These are phyloP conservation scores for Phytophthora fragariaefolia DNA, from an alignment of 352 stramenopile genomes.

Conservation along the genomic window DNA sequence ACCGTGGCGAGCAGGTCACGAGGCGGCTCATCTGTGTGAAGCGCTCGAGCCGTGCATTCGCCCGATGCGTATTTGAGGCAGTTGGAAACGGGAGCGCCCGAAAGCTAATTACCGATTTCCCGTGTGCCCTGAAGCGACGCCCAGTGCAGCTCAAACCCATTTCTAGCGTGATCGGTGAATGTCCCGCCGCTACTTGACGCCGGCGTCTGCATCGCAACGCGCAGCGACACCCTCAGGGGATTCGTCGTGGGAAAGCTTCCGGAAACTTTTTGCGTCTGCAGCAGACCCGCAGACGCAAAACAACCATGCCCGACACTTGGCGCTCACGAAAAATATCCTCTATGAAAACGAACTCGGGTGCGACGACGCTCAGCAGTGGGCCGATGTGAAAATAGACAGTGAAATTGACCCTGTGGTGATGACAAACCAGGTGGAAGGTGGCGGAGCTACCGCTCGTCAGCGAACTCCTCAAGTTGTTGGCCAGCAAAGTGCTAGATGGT, in stretches of 20 bases:
- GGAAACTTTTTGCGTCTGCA: constrained; percentile 72
- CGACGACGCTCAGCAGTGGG: not conserved
- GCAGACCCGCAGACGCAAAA: constrained; percentile 68
- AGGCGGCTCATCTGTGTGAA: no score
- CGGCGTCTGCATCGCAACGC: constrained; percentile 3
- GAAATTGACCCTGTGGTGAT: not conserved
- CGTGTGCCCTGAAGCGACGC: not conserved
- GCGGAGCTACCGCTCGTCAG: constrained; percentile 65
- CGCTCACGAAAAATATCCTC: constrained; percentile 79
- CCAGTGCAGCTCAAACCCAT: not conserved
- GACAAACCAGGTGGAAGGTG: constrained; percentile 67
- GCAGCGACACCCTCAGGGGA: not conserved
- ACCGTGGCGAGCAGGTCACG: no score
- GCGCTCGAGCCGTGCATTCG: no score
- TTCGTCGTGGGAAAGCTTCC: constrained; percentile 46
- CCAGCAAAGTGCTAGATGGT: constrained; percentile 62
- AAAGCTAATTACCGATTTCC: no score
- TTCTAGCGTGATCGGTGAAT: not conserved
- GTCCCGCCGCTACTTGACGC: constrained; percentile 15
- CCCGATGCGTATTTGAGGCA: no score
- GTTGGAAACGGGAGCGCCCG: no score
- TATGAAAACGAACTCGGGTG: constrained; percentile 77
- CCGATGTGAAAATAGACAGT: no score
- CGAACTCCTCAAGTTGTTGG: constrained; percentile 61
- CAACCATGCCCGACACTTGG: constrained; percentile 72